Percentiles rank a stretch among this genome's conserved stretches.
Evolutionary conservation across 192 early-diverging fungal genomes (phyloP).

Genomic region (Backusella mclennaniae): DNA sequence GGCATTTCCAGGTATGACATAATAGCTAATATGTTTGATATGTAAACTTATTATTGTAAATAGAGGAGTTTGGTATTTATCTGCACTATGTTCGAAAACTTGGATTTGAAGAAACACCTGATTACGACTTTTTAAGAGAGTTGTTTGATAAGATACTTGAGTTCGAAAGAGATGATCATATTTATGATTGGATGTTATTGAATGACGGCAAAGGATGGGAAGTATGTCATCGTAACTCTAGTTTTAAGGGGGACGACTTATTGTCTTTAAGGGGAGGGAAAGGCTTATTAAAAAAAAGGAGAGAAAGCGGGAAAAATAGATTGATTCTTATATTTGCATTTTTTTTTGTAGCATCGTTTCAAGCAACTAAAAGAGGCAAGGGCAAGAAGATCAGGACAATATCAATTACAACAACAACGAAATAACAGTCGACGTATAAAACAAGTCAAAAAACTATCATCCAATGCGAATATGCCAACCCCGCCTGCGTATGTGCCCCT

Average conservation of each 20-base stretch:
- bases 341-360: conserved; percentile 6
- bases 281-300: not conserved
- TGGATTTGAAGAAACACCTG: conserved; percentile 77
- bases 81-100: conserved; percentile 69
- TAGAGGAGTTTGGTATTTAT: conserved; percentile 67
- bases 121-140: conserved; percentile 72
- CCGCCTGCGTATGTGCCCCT: conserved; percentile 13
- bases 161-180: conserved; percentile 78
- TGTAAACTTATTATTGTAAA: not conserved
- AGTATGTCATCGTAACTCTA: conserved; percentile 15
- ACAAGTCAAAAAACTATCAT: not conserved
- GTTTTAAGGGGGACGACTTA: not conserved
- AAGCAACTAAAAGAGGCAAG: conserved; percentile 5
- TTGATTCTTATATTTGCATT: not conserved
- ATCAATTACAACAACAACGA: not conserved
- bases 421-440: conserved; percentile 10
- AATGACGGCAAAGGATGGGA: conserved; percentile 54
- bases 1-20: conserved; percentile 52
- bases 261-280: not conserved
- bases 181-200: conserved; percentile 90
- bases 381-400: not conserved
- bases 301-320: not conserved
- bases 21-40: not conserved
- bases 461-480: conserved; percentile 5
- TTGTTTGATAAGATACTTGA: conserved; percentile 72